Percentiles rank a stretch among this genome's conserved stretches.
Conservation (phyloP, 192 early-diverging fungal genomes). For the Polychytrium aggregatum region DNA sequence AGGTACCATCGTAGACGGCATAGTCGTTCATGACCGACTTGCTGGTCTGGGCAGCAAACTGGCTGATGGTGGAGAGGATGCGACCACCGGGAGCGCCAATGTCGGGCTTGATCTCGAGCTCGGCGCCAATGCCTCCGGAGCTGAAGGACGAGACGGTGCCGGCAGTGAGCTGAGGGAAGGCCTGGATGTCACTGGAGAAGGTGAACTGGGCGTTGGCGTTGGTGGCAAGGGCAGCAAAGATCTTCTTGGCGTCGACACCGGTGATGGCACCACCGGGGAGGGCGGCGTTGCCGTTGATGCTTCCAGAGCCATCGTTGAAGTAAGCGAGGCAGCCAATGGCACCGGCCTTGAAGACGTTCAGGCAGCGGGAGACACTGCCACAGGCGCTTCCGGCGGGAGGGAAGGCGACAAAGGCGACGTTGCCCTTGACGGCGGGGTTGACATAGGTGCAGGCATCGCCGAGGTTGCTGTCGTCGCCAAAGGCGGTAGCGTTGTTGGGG, state of each 20-base stretch:
- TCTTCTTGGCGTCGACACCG: slow-evolving; percentile 1
- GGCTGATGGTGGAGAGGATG: slow-evolving; percentile 19
- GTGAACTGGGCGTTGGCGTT: slow-evolving; percentile 18
- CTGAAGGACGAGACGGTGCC: slow-evolving; percentile 61
- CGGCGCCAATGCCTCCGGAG: slow-evolving; percentile 58
- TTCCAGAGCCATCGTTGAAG: slow-evolving; percentile 5
- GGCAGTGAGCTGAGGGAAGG: too few relatives aligned
- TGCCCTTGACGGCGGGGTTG: too few relatives aligned
- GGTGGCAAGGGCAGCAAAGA: slow-evolving; percentile 15
- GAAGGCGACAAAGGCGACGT: too few relatives aligned
- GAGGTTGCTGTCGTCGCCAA: slow-evolving; percentile 5
- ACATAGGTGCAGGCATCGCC: slow-evolving; percentile 19
- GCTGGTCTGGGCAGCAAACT: background rate
- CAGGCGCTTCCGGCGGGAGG: too few relatives aligned
- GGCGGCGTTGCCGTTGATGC: slow-evolving; percentile 6
- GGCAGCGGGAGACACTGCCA: slow-evolving; percentile 12
- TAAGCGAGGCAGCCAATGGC: slow-evolving; percentile 25
- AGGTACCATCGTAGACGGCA: slow-evolving; percentile 45
- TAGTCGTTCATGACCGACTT: slow-evolving; percentile 5
- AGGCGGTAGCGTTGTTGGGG: slow-evolving; percentile 7
- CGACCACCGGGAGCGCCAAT: slow-evolving; percentile 26
- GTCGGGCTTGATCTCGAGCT: slow-evolving; percentile 51
- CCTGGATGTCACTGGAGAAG: slow-evolving; percentile 32
- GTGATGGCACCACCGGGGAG: slow-evolving; percentile 10
- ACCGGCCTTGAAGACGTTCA: slow-evolving; percentile 6